A percentile compares a stretch with the other conserved stretches of the same genome.
Evolutionary conservation across 148 eudicot species (phyloP).

Genomic region (Linanthus parryae): DNA sequence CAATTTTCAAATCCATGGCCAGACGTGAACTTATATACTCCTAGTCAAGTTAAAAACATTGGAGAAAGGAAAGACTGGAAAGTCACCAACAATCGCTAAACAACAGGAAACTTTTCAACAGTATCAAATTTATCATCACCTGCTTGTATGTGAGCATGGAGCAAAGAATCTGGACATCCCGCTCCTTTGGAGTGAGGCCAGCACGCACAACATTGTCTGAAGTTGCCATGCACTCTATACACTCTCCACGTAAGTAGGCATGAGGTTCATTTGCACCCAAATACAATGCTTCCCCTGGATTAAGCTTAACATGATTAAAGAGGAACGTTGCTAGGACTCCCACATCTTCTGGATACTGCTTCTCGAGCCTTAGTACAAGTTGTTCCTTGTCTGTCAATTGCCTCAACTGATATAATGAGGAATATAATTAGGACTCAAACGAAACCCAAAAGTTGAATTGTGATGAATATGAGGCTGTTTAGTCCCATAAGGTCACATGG

Average conservation of each 20-base stretch:
- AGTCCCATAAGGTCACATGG: too few relatives aligned
- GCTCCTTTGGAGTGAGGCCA: conserved; percentile 80
- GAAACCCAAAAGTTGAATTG: too few relatives aligned
- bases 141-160: conserved; percentile 94
- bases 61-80: too few relatives aligned
- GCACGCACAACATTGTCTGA: conserved; percentile 98
- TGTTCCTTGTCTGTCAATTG: conserved; percentile 70
- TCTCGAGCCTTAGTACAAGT: conserved; percentile 61
- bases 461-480: too few relatives aligned
- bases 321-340: conserved; percentile 82
- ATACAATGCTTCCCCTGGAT: conserved; percentile 81
- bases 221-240: conserved; percentile 95
- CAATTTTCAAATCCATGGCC: too few relatives aligned
- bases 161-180: conserved; percentile 71
- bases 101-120: not conserved
- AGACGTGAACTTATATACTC: too few relatives aligned
- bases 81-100: not conserved
- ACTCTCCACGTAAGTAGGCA: conserved; percentile 86
- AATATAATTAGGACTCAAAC: too few relatives aligned
- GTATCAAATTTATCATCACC: conserved; percentile 28
- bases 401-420: conserved; percentile 25
- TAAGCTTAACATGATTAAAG: conserved; percentile 74
- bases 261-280: conserved; percentile 94
- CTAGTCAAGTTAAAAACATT: too few relatives aligned
- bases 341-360: conserved; percentile 77